A percentile compares a stretch with the other conserved stretches of the same genome.
Evolutionary conservation across 148 eudicot species (phyloP).

Genomic region (Fagopyrum tataricum): DNA sequence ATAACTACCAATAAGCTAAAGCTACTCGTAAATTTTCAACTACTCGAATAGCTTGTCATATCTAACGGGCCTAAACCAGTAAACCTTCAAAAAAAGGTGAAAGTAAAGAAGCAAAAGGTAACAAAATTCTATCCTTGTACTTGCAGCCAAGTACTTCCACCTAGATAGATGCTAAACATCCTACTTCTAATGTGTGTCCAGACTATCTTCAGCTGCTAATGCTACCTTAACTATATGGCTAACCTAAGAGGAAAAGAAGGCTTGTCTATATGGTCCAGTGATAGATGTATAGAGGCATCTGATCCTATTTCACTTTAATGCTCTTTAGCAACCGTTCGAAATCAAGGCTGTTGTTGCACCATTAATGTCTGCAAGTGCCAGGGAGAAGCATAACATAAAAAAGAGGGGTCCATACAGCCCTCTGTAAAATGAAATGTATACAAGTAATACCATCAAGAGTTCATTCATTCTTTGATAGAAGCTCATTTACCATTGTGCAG

Average conservation of each 20-base stretch:
- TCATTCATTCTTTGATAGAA: constrained; percentile 2
- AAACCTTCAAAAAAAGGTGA: background rate
- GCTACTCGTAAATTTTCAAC: no score
- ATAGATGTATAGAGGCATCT: background rate
- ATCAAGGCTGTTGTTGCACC: background rate
- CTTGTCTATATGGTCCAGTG: background rate
- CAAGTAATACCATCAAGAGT: background rate
- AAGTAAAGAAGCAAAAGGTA: no score
- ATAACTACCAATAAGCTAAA: no score
- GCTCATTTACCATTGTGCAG: constrained; percentile 1
- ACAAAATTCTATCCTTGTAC: no score
- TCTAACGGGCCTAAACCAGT: no score
- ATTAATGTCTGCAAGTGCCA: background rate
- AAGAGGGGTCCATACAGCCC: background rate
- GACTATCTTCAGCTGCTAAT: background rate
- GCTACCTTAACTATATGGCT: background rate
- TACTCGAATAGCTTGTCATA: no score
- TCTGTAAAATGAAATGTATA: background rate
- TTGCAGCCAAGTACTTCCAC: no score
- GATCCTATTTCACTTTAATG: constrained; percentile 5
- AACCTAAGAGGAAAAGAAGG: background rate
- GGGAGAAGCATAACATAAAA: background rate
- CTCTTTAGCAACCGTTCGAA: background rate
- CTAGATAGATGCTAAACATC: no score
- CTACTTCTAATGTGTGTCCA: no score